A percentile compares a stretch with the other conserved stretches of the same genome.
Evolutionary conservation across 1,139 yeast species (phyloP).

Genomic region (Pneumocystis murina): DNA sequence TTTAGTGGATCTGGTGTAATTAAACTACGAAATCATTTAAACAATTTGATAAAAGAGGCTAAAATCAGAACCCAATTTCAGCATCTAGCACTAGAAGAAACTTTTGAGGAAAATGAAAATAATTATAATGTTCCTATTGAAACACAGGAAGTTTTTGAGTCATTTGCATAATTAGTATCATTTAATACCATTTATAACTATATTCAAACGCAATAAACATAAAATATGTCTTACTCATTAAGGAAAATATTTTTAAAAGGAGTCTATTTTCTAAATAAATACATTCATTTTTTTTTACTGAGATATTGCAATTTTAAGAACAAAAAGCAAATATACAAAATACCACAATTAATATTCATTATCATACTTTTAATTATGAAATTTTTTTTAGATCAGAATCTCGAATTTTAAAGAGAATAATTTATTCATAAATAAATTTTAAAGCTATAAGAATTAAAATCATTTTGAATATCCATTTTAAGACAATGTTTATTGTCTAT

Average conservation of each 20-base stretch:
- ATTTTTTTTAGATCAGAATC: not conserved
- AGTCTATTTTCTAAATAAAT: not conserved
- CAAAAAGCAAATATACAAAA: not conserved
- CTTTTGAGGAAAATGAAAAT: not conserved
- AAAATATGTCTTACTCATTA: not conserved
- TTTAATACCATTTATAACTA: not conserved
- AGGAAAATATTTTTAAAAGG: not conserved
- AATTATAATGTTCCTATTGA: not conserved
- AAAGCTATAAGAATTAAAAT: not conserved
- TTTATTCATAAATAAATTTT: not conserved
- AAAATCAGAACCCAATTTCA: not conserved
- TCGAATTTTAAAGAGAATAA: not conserved
- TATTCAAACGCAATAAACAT: not conserved
- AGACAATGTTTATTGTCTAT: not conserved
- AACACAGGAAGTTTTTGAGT: not conserved
- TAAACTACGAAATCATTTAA: slow-evolving; percentile 49
- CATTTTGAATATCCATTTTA: not conserved
- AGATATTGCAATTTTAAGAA: not conserved
- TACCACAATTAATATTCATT: not conserved
- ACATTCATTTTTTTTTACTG: not conserved
- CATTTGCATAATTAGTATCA: not conserved
- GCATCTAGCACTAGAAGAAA: not conserved
- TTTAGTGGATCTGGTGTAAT: slow-evolving; percentile 84
- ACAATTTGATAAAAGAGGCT: slow-evolving; percentile 18
- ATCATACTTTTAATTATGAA: not conserved